phyloP scores from a whole-genome alignment of 2,329 filamentous ascomycete genomes.

The Lizonia empirigonia region DNA sequence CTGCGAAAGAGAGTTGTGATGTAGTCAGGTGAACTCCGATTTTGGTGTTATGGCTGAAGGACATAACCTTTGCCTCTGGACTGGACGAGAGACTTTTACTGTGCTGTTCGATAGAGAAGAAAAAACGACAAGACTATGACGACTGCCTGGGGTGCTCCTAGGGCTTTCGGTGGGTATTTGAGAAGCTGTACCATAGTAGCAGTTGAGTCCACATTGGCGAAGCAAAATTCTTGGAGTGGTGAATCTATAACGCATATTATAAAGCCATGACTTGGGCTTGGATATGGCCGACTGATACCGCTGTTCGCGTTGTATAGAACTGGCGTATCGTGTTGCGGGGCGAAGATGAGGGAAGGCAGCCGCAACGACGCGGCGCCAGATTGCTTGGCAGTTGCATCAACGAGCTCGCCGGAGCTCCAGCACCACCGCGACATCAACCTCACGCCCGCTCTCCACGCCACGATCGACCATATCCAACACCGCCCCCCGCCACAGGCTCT shows the following conservation, averaged over 20 bases:
- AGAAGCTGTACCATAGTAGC: not conserved
- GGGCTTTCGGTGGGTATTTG: not conserved
- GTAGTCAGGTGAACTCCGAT: too few species aligned
- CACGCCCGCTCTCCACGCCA: constrained; percentile 20
- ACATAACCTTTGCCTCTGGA: too few species aligned
- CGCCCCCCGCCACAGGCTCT: not conserved
- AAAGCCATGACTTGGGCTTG: not conserved
- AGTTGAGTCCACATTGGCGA: not conserved
- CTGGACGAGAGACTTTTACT: too few species aligned
- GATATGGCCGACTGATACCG: not conserved
- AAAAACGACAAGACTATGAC: not conserved
- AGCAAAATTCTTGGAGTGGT: too few species aligned
- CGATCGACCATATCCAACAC: not conserved
- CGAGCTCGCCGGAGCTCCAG: constrained; percentile 30
- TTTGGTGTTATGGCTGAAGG: too few species aligned
- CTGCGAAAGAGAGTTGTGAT: not conserved
- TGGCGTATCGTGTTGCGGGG: not conserved
- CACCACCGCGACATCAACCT: constrained; percentile 28
- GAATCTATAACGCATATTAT: not conserved
- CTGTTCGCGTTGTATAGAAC: not conserved
- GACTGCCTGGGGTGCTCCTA: not conserved
- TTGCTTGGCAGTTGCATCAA: constrained; percentile 23
- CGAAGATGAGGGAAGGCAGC: constrained; percentile 24
- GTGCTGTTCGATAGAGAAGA: not conserved
- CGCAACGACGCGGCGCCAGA: constrained; percentile 25